These are phyloP conservation scores for Corchorus olitorius DNA, from an alignment of 345 rosid genomes.

Conservation along the genomic window DNA sequence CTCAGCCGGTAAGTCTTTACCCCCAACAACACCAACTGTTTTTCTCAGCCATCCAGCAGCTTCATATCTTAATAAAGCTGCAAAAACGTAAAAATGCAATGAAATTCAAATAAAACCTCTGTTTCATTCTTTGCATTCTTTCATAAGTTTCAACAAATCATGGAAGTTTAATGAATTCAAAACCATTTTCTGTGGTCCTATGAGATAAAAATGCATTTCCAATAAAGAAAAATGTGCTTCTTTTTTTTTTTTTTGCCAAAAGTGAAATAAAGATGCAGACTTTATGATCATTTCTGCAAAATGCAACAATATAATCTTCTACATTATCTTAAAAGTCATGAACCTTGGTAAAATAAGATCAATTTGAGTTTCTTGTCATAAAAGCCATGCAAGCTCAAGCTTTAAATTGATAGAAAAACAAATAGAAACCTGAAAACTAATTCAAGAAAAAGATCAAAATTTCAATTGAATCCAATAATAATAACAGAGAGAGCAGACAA, in stretches of 20 bases:
- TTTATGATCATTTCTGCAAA: constrained; percentile 12
- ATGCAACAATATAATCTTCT: background rate
- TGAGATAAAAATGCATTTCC: background rate
- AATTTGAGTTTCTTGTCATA: background rate
- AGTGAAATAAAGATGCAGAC: background rate
- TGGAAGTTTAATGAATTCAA: background rate
- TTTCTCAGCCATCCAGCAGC: constrained; percentile 91
- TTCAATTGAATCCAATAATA: background rate
- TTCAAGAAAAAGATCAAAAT: background rate
- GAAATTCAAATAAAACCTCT: background rate
- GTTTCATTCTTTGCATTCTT: background rate
- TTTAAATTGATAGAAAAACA: background rate
- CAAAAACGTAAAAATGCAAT: background rate
- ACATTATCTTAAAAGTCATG: background rate
- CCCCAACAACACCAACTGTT: constrained; percentile 63
- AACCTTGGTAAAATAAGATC: background rate
- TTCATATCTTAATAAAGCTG: constrained; percentile 80
- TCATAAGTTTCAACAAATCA: background rate
- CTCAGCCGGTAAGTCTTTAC: constrained; percentile 84
- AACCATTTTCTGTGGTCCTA: background rate
- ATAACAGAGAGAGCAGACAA: constrained; percentile 15
- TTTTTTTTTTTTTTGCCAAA: background rate
- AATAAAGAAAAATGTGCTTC: background rate
- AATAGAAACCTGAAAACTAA: background rate
- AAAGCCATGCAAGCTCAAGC: background rate